Percentiles rank a stretch among this genome's conserved stretches.
These are phyloP conservation scores for Viridothelium virens DNA, from an alignment of 495 filamentous ascomycete species.

Conservation along the genomic window DNA sequence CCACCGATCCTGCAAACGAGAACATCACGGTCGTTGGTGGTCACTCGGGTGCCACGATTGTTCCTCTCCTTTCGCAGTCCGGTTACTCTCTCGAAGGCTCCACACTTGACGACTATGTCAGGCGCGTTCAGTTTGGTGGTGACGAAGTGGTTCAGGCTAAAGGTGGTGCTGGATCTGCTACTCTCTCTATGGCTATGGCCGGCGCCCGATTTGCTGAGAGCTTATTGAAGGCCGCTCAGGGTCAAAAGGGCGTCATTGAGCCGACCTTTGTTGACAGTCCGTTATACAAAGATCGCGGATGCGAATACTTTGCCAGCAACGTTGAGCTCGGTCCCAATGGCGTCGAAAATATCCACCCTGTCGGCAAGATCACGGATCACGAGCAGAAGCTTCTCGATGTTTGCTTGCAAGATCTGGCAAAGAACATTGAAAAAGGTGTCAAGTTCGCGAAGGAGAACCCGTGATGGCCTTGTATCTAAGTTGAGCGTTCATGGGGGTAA, in stretches of 20 bases:
- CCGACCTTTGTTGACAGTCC: constrained; percentile 95
- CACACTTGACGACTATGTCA: constrained; percentile 66
- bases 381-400: constrained; percentile 87
- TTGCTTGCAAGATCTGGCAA: constrained; percentile 78
- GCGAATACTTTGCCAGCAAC: constrained; percentile 89
- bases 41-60: constrained; percentile 96
- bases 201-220: constrained; percentile 95
- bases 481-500: neutral
- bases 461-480: constrained; percentile 30
- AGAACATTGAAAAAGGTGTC: constrained; percentile 73
- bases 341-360: constrained; percentile 80
- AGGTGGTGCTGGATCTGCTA: constrained; percentile 95
- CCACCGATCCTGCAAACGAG: constrained; percentile 81
- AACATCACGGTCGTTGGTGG: constrained; percentile 93
- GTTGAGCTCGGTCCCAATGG: constrained; percentile 95
- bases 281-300: constrained; percentile 92
- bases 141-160: constrained; percentile 99
- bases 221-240: constrained; percentile 83
- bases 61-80: constrained; percentile 93
- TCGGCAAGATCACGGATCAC: constrained; percentile 71
- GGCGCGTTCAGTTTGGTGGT: constrained; percentile 98
- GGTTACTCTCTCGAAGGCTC: constrained; percentile 72
- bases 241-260: constrained; percentile 91
- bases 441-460: constrained; percentile 65
- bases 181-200: constrained; percentile 97